A percentile compares a stretch with the other conserved stretches of the same genome.
These are phyloP conservation scores for Daldinia sp. DNA, from an alignment of 2,329 filamentous ascomycete species.

Conservation along the genomic window DNA sequence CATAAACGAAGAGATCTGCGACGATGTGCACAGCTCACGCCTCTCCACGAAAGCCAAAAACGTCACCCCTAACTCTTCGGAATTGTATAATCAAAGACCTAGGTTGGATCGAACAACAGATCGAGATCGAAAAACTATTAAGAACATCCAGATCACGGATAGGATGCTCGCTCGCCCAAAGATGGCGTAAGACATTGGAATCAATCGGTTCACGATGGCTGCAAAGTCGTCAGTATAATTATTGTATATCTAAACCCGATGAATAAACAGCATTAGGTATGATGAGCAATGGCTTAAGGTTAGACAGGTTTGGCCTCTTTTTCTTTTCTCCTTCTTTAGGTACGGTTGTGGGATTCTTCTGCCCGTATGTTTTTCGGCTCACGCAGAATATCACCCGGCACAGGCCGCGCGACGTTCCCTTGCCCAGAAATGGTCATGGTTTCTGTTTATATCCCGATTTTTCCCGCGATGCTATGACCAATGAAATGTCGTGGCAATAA, in stretches of 20 bases:
- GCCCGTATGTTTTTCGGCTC: conserved; percentile 16
- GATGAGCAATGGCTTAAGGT: not conserved
- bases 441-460: conserved; percentile 19
- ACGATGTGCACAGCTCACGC: conserved; percentile 5
- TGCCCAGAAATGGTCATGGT: conserved; percentile 4
- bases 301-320: not conserved
- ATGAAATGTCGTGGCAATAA: conserved; percentile 4
- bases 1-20: conserved; percentile 13
- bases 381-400: not conserved
- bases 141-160: not conserved
- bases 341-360: not conserved
- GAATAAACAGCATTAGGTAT: not conserved
- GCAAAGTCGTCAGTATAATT: no score
- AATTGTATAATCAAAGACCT: not conserved
- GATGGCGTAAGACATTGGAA: not conserved
- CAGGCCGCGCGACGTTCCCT: not conserved
- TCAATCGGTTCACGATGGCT: no score
- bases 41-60: conserved; percentile 3
- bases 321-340: no score
- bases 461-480: conserved; percentile 17
- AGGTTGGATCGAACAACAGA: not conserved
- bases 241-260: not conserved
- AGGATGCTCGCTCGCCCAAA: not conserved
- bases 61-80: not conserved
- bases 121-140: conserved; percentile 2